These are phyloP conservation scores for Eimeria sp. DNA, from an alignment of 169 alveolate genomes.

Conservation along the genomic window DNA sequence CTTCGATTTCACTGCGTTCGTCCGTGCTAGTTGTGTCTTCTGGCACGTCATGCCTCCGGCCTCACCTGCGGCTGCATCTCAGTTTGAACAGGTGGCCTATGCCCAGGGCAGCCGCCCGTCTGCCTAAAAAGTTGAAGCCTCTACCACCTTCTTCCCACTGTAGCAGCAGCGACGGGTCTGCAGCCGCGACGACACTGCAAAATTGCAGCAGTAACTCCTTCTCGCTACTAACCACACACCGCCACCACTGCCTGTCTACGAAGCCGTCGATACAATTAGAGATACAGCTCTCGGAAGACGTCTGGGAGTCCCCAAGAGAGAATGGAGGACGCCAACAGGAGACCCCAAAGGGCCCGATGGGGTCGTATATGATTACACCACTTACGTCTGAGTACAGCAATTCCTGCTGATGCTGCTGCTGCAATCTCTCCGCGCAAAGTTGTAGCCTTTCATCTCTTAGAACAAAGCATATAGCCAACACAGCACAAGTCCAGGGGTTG, in stretches of 20 bases:
- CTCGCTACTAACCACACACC: slow-evolving; percentile 68
- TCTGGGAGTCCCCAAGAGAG: background rate
- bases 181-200: slow-evolving; percentile 37
- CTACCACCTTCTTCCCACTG: slow-evolving; percentile 75
- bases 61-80: slow-evolving; percentile 70
- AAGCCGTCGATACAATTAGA: background rate
- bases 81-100: slow-evolving; percentile 20
- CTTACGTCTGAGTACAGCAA: slow-evolving; percentile 29
- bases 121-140: slow-evolving; percentile 56
- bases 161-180: slow-evolving; percentile 73
- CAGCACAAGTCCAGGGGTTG: slow-evolving; percentile 61
- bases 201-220: slow-evolving; percentile 40
- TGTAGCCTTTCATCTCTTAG: slow-evolving; percentile 80
- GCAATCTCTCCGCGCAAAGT: slow-evolving; percentile 8
- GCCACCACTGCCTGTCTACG: slow-evolving; percentile 52
- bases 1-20: background rate
- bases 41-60: background rate
- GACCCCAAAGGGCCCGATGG: slow-evolving; percentile 1
- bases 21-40: background rate
- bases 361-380: slow-evolving; percentile 41
- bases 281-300: background rate
- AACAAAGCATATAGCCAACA: slow-evolving; percentile 75
- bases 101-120: slow-evolving; percentile 79
- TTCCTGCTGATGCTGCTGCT: slow-evolving; percentile 37
- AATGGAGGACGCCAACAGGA: slow-evolving; percentile 1